phyloP scores from a whole-genome alignment of 768 basidiomycete species.

The Serendipita sp. region DNA sequence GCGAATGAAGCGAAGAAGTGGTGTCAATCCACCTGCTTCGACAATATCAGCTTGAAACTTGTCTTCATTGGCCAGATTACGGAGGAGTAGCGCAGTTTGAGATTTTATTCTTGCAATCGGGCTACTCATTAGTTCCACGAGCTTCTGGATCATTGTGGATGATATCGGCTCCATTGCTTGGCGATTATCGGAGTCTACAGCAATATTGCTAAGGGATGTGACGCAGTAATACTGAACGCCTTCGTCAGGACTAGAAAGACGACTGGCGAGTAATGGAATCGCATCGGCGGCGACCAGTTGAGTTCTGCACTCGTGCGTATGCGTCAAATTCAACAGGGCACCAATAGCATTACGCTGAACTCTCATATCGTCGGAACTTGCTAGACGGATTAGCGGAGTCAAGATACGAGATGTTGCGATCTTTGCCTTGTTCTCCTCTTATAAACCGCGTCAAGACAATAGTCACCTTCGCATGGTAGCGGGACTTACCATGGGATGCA shows the following conservation, averaged over 20 bases:
- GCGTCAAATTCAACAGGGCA: conserved; percentile 96
- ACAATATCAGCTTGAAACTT: conserved; percentile 99
- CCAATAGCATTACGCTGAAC: conserved; percentile 98
- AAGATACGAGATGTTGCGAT: conserved; percentile 99
- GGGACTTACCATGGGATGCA: conserved; percentile 77
- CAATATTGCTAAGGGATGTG: conserved; percentile 94
- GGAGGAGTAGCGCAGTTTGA: conserved; percentile 87
- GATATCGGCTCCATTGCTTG: conserved; percentile 90
- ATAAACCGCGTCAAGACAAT: conserved; percentile 8
- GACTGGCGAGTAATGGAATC: conserved; percentile 87
- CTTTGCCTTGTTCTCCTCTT: conserved; percentile 99
- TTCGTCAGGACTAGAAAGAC: conserved; percentile 92
- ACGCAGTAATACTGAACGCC: conserved; percentile 99
- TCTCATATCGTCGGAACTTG: conserved; percentile 96
- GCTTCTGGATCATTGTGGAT: conserved; percentile 82
- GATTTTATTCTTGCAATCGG: conserved; percentile 96
- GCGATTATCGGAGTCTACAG: conserved; percentile 84
- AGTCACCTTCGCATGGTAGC: conserved; percentile 8
- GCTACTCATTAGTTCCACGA: conserved; percentile 94
- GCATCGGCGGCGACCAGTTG: conserved; percentile 97
- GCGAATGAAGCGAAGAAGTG: conserved; percentile 84
- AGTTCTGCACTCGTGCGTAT: conserved; percentile 99
- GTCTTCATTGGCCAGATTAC: conserved; percentile 96
- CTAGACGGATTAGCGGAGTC: conserved; percentile 87
- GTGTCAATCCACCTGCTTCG: conserved; percentile 80